A percentile compares a stretch with the other conserved stretches of the same genome.
Conservation (phyloP, 768 basidiomycete species). For the Termitomyces sp. region DNA sequence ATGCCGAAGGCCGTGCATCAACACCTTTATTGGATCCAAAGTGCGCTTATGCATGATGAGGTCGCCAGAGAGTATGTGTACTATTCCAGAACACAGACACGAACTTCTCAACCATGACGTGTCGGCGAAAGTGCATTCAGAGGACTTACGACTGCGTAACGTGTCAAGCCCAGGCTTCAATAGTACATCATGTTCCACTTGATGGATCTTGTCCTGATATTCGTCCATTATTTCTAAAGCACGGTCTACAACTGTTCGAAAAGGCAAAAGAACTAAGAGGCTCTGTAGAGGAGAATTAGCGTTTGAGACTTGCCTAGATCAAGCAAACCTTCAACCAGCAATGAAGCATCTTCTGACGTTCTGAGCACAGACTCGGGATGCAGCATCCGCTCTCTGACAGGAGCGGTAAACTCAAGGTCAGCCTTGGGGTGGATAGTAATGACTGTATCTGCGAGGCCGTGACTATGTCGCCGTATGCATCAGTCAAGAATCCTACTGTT, state of each 20-base stretch:
- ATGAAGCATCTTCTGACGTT: conserved; percentile 52
- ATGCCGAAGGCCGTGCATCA: conserved; percentile 57
- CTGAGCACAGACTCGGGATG: conserved; percentile 57
- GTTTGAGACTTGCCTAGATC: conserved; percentile 26
- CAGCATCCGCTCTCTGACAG: conserved; percentile 53
- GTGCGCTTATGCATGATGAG: conserved; percentile 70
- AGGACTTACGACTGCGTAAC: conserved; percentile 39
- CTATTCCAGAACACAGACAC: conserved; percentile 24
- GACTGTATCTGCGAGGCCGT: conserved; percentile 43
- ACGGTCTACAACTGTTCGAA: conserved; percentile 56
- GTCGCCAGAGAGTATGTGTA: conserved; percentile 72
- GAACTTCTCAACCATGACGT: background rate
- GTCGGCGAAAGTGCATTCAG: too few relatives aligned
- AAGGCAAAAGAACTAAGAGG: background rate
- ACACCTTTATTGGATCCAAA: conserved; percentile 49
- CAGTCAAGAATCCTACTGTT: conserved; percentile 36
- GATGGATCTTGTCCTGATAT: conserved; percentile 55
- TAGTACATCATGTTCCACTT: conserved; percentile 54
- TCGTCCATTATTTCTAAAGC: conserved; percentile 62
- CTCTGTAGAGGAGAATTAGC: background rate
- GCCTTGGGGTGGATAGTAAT: conserved; percentile 51
- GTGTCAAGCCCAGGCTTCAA: conserved; percentile 50
- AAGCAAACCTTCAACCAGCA: conserved; percentile 50
- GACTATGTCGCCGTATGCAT: background rate
- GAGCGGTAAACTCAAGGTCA: conserved; percentile 42